Conservation (phyloP, 345 rosid genomes). For the Murraya koenigii region DNA sequence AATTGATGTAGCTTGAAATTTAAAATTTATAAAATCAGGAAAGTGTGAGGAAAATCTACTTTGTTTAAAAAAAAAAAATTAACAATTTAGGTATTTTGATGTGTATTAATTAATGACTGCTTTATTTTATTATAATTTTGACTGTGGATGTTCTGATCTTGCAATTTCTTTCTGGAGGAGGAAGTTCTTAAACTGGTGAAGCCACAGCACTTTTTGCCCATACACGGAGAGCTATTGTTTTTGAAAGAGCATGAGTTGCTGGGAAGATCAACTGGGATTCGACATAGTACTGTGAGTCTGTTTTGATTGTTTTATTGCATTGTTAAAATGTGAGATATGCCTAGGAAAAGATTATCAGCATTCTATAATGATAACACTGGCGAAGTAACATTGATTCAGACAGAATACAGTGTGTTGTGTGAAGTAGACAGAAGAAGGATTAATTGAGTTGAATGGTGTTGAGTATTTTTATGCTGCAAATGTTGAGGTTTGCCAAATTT, state of each 20-base stretch:
- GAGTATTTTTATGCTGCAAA: not conserved
- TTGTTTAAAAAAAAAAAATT: not conserved
- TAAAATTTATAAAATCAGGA: not conserved
- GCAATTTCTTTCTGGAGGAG: slow-evolving; percentile 55
- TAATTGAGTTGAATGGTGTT: not conserved
- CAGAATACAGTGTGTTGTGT: not conserved
- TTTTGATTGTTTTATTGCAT: slow-evolving; percentile 6
- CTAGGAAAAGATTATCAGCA: not conserved
- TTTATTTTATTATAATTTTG: not conserved
- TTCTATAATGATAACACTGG: not conserved
- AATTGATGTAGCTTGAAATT: not conserved
- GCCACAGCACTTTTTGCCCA: slow-evolving; percentile 97
- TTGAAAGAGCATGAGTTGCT: slow-evolving; percentile 96
- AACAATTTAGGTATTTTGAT: not conserved
- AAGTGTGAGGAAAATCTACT: not conserved
- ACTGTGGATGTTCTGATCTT: not conserved
- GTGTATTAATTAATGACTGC: not conserved
- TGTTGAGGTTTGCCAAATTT: not conserved
- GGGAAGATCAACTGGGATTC: slow-evolving; percentile 91
- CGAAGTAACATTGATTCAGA: not conserved
- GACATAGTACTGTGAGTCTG: slow-evolving; percentile 80
- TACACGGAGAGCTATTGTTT: slow-evolving; percentile 97
- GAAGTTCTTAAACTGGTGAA: slow-evolving; percentile 92
- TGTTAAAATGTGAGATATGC: not conserved
- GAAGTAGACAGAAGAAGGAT: not conserved